Evolutionary conservation across 1,284 basidiomycete genomes (phyloP), one percentile per base, ranked within the genome.

Genomic region (Ceratobasidium sp.): DNA sequence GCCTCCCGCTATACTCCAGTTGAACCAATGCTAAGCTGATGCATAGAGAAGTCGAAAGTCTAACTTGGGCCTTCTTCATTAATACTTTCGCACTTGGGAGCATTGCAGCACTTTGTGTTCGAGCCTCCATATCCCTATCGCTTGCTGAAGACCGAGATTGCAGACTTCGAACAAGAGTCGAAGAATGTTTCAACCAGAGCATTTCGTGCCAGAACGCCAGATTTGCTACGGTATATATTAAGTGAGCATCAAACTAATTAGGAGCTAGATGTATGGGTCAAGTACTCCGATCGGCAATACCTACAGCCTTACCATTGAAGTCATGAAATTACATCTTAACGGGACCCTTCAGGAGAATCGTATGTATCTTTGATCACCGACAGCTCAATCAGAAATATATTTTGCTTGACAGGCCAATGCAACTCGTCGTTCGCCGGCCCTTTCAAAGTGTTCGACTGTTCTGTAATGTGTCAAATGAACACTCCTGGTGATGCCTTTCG

Each of bases 391-490:
- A n/a, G n/a, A n/a, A n/a, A n/a, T n/a, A n/a, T n/a, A n/a, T n/a
- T n/a, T n/a, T n/a, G n/a, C n/a, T n/a, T 45, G 18, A 16, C 21
- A 60, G 58, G n/a, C 1, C 10, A 32, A 3, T 59, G 57, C 23
- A 41, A n/a, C n/a, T 43, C 34, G 39, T 8, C 34, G 23, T 59
- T 59, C 32, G 2, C 36, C 6, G 57, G 57, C 28, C 57, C 57
- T 5, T 59, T 59, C 23, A 59, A 59, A 32, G 18, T 59, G 36
- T 59, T 59, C 18, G 57, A 59, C 23, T 59, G 57, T 28, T 59
- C 57, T 8, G 28, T 6, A 41, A 59, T 59, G 34, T 59, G 57
- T n/a, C 57, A 59, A 18, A 39, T 59, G 34, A 41, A 41, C 21
- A 26, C 57, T 12, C n/a, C 57, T 41, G 57, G 57, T 59, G 1